Conservation (phyloP, 495 filamentous ascomycete species). For the Niebla homalea region DNA sequence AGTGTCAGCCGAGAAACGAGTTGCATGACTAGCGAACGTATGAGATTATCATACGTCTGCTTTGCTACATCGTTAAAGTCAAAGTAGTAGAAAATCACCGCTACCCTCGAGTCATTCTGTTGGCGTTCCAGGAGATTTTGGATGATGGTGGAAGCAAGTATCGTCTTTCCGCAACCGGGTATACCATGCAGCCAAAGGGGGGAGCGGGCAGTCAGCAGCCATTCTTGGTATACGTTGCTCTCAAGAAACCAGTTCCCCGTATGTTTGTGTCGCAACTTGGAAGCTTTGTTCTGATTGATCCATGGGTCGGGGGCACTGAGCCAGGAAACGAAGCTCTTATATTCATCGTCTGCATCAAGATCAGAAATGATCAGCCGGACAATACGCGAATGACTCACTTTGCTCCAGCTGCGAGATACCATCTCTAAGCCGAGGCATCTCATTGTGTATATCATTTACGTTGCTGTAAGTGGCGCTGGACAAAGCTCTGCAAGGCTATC, state of each 20-base stretch:
- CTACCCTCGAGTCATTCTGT: not conserved
- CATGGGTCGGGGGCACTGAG: constrained; percentile 16
- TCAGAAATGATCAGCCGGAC: not conserved
- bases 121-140: constrained; percentile 11
- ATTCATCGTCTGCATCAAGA: not conserved
- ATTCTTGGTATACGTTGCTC: constrained; percentile 13
- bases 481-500: not conserved
- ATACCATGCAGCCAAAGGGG: constrained; percentile 28
- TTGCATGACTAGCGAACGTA: constrained; percentile 23
- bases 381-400: too few species aligned
- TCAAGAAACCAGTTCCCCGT: constrained; percentile 20
- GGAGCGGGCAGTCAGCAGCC: constrained; percentile 12
- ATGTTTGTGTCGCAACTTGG: not conserved
- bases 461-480: not conserved
- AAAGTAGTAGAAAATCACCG: constrained; percentile 25
- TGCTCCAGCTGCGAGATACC: not conserved
- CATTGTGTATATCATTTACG: not conserved
- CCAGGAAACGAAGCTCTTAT: constrained; percentile 6
- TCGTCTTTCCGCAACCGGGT: constrained; percentile 28
- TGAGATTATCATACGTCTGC: constrained; percentile 11
- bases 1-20: constrained; percentile 7
- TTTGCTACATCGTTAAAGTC: constrained; percentile 23
- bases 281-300: constrained; percentile 15
- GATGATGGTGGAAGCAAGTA: constrained; percentile 24
- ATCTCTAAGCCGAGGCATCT: not conserved